Evolutionary conservation across 78 protist genomes (phyloP).

Genomic region (Bodo saltans): DNA sequence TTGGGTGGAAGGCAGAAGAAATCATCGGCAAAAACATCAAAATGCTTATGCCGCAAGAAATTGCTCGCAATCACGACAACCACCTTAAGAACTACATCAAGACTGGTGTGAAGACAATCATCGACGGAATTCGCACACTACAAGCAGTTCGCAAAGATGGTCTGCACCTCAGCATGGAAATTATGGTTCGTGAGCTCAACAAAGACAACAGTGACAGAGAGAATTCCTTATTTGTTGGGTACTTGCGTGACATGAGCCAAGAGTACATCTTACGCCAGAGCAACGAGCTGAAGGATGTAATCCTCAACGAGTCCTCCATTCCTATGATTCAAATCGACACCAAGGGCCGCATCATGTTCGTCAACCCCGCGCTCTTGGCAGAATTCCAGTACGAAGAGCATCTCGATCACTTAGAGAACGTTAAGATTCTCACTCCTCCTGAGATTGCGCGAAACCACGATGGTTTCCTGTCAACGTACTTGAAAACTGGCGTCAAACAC

Average conservation of each 20-base stretch:
- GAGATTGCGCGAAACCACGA: neutral
- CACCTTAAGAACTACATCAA: neutral
- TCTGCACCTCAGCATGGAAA: neutral
- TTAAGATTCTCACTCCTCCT: slow-evolving; percentile 8
- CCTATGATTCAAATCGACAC: neutral
- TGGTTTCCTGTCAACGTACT: neutral
- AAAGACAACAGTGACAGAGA: neutral
- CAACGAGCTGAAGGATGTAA: neutral
- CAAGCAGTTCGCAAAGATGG: neutral
- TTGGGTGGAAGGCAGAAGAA: neutral
- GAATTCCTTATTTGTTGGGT: slow-evolving; percentile 3
- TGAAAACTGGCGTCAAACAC: neutral
- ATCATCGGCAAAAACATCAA: neutral
- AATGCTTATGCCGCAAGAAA: slow-evolving; percentile 22
- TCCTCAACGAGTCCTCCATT: neutral
- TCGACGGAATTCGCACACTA: neutral
- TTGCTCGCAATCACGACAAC: slow-evolving; percentile 17
- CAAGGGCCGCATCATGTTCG: neutral
- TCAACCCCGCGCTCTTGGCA: neutral
- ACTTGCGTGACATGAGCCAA: neutral
- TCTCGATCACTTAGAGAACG: slow-evolving; percentile 6
- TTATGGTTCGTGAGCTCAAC: neutral
- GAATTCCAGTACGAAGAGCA: slow-evolving; percentile 10
- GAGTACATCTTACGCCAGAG: neutral
- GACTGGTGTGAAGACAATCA: neutral